These are phyloP conservation scores for Xylaria scruposa DNA, from an alignment of 495 filamentous ascomycete species.

Conservation along the genomic window DNA sequence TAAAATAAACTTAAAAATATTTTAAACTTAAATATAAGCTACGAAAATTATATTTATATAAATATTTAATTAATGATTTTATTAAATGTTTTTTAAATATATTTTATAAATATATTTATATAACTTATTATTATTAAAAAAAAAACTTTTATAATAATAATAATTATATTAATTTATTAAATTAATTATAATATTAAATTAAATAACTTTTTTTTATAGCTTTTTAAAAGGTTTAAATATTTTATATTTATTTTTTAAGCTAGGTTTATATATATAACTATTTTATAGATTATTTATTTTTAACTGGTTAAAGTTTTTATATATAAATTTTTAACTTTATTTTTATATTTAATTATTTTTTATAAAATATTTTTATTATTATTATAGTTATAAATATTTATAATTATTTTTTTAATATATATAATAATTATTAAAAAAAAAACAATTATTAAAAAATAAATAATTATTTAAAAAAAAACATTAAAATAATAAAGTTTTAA, in stretches of 20 bases:
- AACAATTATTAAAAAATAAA: too few species aligned
- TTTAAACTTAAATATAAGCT: too few species aligned
- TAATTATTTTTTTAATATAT: slow-evolving; percentile 4
- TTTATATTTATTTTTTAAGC: background rate
- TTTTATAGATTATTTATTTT: background rate
- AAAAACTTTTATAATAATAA: background rate
- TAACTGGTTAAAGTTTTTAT: background rate
- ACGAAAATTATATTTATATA: background rate
- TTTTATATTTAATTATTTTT: background rate
- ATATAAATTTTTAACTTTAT: background rate
- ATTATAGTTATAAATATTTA: background rate
- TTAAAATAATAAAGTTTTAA: background rate
- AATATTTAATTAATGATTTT: background rate
- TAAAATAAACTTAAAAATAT: background rate
- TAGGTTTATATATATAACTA: background rate
- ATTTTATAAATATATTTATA: background rate
- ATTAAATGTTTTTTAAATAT: background rate
- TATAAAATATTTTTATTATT: background rate
- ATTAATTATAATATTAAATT: background rate
- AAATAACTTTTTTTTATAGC: background rate
- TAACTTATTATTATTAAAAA: background rate
- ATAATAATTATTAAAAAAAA: too few species aligned
- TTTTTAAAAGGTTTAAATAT: background rate
- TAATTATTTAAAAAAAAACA: too few species aligned
- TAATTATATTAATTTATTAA: background rate